Evolutionary conservation across 768 basidiomycete species (phyloP).

Genomic region (Crassisporium funariophilum): DNA sequence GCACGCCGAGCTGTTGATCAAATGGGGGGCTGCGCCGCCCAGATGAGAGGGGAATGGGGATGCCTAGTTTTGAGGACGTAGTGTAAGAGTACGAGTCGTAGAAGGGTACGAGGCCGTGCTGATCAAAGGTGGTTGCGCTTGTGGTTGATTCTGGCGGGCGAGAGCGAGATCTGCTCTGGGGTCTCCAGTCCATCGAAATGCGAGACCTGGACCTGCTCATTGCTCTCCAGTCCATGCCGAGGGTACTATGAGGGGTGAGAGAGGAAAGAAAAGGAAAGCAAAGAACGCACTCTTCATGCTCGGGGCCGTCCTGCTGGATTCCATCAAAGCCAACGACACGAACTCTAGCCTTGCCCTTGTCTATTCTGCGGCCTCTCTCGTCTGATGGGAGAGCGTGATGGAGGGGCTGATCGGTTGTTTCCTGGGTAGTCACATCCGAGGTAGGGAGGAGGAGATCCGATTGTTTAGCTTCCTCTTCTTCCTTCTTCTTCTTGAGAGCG

Average conservation of each 20-base stretch:
- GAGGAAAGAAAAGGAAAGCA: conserved; percentile 3
- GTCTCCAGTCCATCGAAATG: conserved; percentile 90
- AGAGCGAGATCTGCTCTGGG: conserved; percentile 75
- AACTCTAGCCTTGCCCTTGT: conserved; percentile 80
- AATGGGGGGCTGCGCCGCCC: conserved; percentile 52
- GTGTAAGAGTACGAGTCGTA: conserved; percentile 48
- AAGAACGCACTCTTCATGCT: conserved; percentile 72
- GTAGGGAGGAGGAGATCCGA: conserved; percentile 9
- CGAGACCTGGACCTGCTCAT: conserved; percentile 90
- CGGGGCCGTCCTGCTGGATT: conserved; percentile 64
- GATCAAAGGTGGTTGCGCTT: conserved; percentile 52
- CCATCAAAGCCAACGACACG: conserved; percentile 84
- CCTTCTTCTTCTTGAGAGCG: conserved; percentile 86
- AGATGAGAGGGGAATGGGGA: conserved; percentile 46
- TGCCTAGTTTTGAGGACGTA: conserved; percentile 40
- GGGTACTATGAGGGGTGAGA: conserved; percentile 42
- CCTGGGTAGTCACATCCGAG: conserved; percentile 7
- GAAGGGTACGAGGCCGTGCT: conserved; percentile 35
- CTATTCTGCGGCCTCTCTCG: conserved; percentile 72
- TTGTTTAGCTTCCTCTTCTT: conserved; percentile 52
- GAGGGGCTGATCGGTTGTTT: conserved; percentile 6
- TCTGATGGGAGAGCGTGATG: conserved; percentile 32
- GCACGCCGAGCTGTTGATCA: conserved; percentile 41
- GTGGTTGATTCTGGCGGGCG: conserved; percentile 62
- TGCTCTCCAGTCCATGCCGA: conserved; percentile 91